Percentiles rank a stretch among this genome's conserved stretches.
These are phyloP conservation scores for Purpureocillium lavendulum DNA, from an alignment of 2,329 filamentous ascomycete species.

Conservation along the genomic window DNA sequence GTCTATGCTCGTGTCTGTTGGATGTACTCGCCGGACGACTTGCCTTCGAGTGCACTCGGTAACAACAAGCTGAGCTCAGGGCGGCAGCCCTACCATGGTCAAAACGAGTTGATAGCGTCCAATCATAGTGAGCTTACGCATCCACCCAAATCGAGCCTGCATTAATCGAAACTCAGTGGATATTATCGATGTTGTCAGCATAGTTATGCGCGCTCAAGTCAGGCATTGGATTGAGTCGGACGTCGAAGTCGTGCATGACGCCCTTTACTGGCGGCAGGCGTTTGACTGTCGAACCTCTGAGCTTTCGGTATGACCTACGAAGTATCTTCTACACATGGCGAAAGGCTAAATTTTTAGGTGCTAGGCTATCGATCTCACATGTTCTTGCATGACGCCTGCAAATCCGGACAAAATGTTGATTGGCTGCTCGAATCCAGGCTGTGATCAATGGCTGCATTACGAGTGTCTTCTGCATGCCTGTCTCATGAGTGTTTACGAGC, in stretches of 20 bases:
- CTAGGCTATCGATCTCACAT: constrained; percentile 47
- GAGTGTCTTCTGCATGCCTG: constrained; percentile 52
- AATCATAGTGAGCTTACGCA: constrained; percentile 57
- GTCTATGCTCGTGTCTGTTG: constrained; percentile 71
- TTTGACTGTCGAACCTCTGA: constrained; percentile 49
- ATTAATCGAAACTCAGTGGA: constrained; percentile 43
- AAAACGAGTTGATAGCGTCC: constrained; percentile 60
- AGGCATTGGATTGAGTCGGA: constrained; percentile 63
- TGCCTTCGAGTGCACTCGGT: constrained; percentile 46
- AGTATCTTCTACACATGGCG: background rate
- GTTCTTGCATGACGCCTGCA: constrained; percentile 50
- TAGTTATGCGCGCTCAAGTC: constrained; percentile 54
- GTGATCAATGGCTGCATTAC: constrained; percentile 55
- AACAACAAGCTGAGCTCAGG: constrained; percentile 40
- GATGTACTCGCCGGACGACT: constrained; percentile 69
- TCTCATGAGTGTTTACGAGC: constrained; percentile 39
- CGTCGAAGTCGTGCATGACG: constrained; percentile 52
- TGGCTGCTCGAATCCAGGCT: constrained; percentile 45
- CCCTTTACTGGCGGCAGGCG: constrained; percentile 57
- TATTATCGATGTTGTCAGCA: constrained; percentile 64
- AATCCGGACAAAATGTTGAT: constrained; percentile 54
- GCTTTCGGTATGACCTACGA: constrained; percentile 46
- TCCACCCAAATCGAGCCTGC: background rate
- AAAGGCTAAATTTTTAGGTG: background rate
- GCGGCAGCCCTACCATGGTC: constrained; percentile 60